Evolutionary conservation across 352 stramenopile species (phyloP), one percentile per base, ranked within the genome.

Genomic region (Phytophthora cactorum): DNA sequence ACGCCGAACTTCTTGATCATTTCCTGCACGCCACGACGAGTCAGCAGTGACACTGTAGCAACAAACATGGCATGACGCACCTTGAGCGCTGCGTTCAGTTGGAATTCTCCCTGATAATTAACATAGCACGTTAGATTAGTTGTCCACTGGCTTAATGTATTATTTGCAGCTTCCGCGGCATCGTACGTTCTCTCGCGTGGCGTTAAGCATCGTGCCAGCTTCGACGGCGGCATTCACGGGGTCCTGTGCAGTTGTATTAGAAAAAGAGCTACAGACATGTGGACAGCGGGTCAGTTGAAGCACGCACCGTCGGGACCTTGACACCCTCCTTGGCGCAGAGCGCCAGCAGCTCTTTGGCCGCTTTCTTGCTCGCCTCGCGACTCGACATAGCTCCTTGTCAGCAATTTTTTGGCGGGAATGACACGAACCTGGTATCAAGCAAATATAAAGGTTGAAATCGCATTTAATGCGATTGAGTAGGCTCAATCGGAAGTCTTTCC

Each of bases 151-250:
- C 36, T 2, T 2, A 65, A 3, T 63, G 56, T 8, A 36, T 31
- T 41, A 3, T n/a, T 8, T 54, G 41, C 15, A 39, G 27, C 2
- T 12, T 22, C 22, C 22, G 22, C 22, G 22, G 22, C 22, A 22
- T 52, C 79, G 52, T 52, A 93, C 88, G 34, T 92, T 57, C 29
- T 93, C 85, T 50, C 82, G 84, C n/a, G 88, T 94, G 44, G 88
- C 80, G 54, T 93, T 96, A 14, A 96, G 74, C 83, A 94, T 92
- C 12, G 88, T 96, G 51, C 88, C 88, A 29, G 88, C 88, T 52
- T 88, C 84, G 12, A 96, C 80, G 59, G 89, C 88, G 5, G 88
- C 88, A 77, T 96, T 96, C 15, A 92, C 69, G 3, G 82, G 71
- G 43, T 96, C 64, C 86, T 93, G 44, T 6, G 8, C 32, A 44